Evolutionary conservation across 2,329 filamentous ascomycete species (phyloP).

Genomic region (Trichoderma sp.): DNA sequence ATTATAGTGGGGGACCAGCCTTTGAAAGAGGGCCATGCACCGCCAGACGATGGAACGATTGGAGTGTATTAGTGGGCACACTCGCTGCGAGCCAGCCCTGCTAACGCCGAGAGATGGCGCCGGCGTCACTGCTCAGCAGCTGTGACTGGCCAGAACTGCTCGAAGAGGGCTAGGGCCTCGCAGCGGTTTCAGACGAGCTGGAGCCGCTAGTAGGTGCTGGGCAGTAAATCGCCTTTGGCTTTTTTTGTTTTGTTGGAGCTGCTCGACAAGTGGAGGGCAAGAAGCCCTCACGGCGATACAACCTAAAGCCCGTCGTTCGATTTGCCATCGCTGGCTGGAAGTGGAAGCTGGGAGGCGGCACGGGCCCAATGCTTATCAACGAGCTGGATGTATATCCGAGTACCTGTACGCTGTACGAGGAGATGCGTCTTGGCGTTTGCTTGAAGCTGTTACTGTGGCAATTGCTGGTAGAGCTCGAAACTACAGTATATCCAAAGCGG

Average conservation of each 20-base stretch:
- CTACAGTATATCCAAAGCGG: too few relatives aligned
- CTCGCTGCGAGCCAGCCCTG: not conserved
- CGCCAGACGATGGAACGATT: conserved; percentile 3
- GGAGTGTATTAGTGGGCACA: conserved; percentile 11
- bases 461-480: not conserved
- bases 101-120: not conserved
- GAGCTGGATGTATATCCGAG: not conserved
- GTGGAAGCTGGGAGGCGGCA: conserved; percentile 21
- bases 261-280: conserved; percentile 20
- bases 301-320: conserved; percentile 18
- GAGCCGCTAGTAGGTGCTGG: conserved; percentile 1
- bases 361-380: not conserved
- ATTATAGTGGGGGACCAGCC: conserved; percentile 2
- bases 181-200: not conserved
- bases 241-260: not conserved
- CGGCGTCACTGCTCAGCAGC: conserved; percentile 2
- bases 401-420: not conserved
- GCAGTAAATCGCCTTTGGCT: not conserved
- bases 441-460: not conserved
- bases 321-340: conserved; percentile 18
- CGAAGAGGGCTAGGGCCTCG: conserved; percentile 6
- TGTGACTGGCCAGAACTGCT: conserved; percentile 21
- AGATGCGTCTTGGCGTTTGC: not conserved
- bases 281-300: conserved; percentile 27
- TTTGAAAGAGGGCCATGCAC: not conserved